Conservation (phyloP, 2,329 filamentous ascomycete species). For the Raffaelea deltoideospora region DNA sequence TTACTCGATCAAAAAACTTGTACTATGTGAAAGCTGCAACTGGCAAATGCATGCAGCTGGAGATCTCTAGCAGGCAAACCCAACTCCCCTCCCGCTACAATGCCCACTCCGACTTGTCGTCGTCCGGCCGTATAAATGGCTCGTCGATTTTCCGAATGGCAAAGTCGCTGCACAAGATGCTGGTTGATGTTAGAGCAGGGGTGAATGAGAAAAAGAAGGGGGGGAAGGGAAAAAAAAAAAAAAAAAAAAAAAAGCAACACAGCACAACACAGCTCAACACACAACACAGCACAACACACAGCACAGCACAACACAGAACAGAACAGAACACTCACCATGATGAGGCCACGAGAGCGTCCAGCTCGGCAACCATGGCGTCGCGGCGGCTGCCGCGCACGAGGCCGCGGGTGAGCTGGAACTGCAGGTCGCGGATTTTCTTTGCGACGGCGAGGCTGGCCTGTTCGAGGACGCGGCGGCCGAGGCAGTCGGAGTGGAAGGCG, state of each 20-base stretch:
- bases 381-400: slow-evolving; percentile 54
- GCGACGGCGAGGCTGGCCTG: slow-evolving; percentile 62
- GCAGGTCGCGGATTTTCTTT: slow-evolving; percentile 70
- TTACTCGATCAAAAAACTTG: too few relatives aligned
- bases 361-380: slow-evolving; percentile 71
- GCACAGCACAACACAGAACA: slow-evolving; percentile 1
- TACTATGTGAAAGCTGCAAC: too few relatives aligned
- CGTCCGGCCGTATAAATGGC: slow-evolving; percentile 64
- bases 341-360: slow-evolving; percentile 82
- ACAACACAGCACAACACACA: not conserved
- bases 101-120: slow-evolving; percentile 71
- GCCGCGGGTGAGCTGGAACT: slow-evolving; percentile 68
- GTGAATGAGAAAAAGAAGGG: too few relatives aligned
- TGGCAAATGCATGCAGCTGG: too few relatives aligned
- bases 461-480: slow-evolving; percentile 74
- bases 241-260: not conserved
- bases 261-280: too few relatives aligned
- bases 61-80: not conserved
- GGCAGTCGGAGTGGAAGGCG: slow-evolving; percentile 89
- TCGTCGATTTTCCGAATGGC: slow-evolving; percentile 91
- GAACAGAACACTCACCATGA: slow-evolving; percentile 49
- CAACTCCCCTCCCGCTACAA: slow-evolving; percentile 9
- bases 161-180: slow-evolving; percentile 86
- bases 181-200: too few relatives aligned
- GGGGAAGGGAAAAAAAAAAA: not conserved